A percentile compares a stretch with the other conserved stretches of the same genome.
Conservation (phyloP, 345 rosid species). For the Salix purpurea region DNA sequence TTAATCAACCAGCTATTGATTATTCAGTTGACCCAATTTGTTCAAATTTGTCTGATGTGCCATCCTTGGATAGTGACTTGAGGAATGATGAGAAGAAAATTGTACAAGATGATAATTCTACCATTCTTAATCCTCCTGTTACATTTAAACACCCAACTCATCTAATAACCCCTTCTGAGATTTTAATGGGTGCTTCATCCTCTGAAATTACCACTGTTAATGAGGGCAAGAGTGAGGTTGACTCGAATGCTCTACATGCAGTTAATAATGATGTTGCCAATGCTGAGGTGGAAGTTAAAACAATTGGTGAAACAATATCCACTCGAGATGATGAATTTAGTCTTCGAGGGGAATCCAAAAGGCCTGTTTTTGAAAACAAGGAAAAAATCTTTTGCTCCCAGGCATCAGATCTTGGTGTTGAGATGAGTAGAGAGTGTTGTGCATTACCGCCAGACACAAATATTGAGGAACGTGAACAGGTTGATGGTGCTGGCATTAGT, state of each 20-base stretch:
- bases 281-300: conserved; percentile 60
- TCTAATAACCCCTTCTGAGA: conserved; percentile 79
- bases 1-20: conserved; percentile 40
- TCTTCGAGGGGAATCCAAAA: conserved; percentile 34
- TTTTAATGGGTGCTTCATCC: conserved; percentile 58
- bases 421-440: conserved; percentile 51
- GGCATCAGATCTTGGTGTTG: conserved; percentile 60
- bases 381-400: conserved; percentile 60
- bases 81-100: conserved; percentile 46
- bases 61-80: conserved; percentile 37
- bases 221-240: conserved; percentile 42
- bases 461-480: conserved; percentile 36
- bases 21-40: conserved; percentile 42
- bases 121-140: conserved; percentile 35
- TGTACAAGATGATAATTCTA: conserved; percentile 43
- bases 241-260: conserved; percentile 44
- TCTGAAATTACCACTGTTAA: conserved; percentile 43
- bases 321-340: conserved; percentile 43
- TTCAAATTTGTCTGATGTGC: conserved; percentile 33
- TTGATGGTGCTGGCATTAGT: conserved; percentile 23
- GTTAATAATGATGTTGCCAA: conserved; percentile 38
- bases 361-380: conserved; percentile 36
- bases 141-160: conserved; percentile 75
- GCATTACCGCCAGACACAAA: conserved; percentile 37
- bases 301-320: conserved; percentile 50